phyloP scores from a whole-genome alignment of 2,329 filamentous ascomycete species.

The Capronia americana region DNA sequence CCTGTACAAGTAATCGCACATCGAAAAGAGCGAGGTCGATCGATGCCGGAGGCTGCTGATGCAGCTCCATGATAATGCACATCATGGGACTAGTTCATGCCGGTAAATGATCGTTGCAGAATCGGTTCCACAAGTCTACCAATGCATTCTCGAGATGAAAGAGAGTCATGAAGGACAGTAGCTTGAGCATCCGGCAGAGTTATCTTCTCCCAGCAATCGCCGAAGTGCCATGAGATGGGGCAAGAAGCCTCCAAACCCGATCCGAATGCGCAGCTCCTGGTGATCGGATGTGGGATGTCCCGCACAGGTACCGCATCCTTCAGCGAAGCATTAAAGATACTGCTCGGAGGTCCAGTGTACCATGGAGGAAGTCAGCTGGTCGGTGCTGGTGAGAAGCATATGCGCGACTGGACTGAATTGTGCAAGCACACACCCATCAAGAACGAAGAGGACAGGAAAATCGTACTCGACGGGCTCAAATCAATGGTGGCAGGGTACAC shows the following conservation, averaged over 20 bases:
- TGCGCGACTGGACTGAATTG: conserved; percentile 11
- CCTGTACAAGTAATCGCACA: neutral
- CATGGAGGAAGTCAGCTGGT: conserved; percentile 16
- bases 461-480: conserved; percentile 10
- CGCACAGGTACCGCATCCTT: conserved; percentile 13
- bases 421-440: conserved; percentile 19
- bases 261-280: conserved; percentile 15
- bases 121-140: neutral
- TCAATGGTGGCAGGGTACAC: conserved; percentile 7
- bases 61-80: neutral
- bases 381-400: conserved; percentile 10
- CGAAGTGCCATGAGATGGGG: conserved; percentile 3
- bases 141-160: neutral
- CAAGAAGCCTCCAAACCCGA: conserved; percentile 13
- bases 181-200: neutral
- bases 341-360: conserved; percentile 12
- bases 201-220: neutral
- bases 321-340: conserved; percentile 11
- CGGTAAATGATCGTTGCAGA: neutral
- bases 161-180: neutral
- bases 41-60: neutral
- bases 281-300: conserved; percentile 18
- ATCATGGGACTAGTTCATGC: neutral
- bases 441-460: conserved; percentile 10
- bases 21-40: neutral